Evolutionary conservation across 2,329 filamentous ascomycete species (phyloP).

Genomic region (Penicillium sp.): DNA sequence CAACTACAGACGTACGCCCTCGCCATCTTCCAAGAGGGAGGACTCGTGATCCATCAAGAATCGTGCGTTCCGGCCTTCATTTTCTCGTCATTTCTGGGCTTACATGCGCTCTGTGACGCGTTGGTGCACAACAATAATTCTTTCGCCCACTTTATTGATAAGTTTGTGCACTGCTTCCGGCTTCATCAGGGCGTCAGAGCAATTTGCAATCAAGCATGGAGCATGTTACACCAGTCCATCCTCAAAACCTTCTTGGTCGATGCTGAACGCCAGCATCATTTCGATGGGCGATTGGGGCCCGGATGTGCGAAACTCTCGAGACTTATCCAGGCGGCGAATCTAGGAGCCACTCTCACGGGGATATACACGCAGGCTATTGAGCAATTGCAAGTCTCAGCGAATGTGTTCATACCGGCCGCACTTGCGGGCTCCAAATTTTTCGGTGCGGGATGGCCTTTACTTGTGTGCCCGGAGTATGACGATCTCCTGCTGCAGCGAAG

Average conservation of each 20-base stretch:
- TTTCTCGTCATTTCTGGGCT: slow-evolving; percentile 11
- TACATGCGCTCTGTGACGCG: slow-evolving; percentile 12
- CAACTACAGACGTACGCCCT: slow-evolving; percentile 32
- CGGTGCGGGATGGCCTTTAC: slow-evolving; percentile 2
- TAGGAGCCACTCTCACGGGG: too few species aligned
- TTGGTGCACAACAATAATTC: slow-evolving; percentile 3
- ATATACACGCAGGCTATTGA: too few species aligned
- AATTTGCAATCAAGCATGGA: slow-evolving; percentile 4
- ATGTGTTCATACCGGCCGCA: not conserved
- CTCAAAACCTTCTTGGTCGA: slow-evolving; percentile 1
- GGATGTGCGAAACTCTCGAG: too few species aligned
- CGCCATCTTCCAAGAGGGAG: slow-evolving; percentile 11
- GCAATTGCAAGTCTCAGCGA: not conserved
- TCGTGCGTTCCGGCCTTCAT: slow-evolving; percentile 11
- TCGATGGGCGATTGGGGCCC: too few species aligned
- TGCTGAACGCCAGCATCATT: not conserved
- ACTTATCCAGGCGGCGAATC: too few species aligned
- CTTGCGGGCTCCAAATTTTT: not conserved
- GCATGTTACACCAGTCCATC: not conserved
- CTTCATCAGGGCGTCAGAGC: slow-evolving; percentile 11
- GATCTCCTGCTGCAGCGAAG: slow-evolving; percentile 22
- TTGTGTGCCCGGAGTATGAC: slow-evolving; percentile 17
- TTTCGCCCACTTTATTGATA: slow-evolving; percentile 9
- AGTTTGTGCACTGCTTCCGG: slow-evolving; percentile 8
- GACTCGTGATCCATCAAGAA: not conserved